These are phyloP conservation scores for Sphaerobolus stellatus DNA, from an alignment of 1,284 basidiomycete genomes.

Conservation along the genomic window DNA sequence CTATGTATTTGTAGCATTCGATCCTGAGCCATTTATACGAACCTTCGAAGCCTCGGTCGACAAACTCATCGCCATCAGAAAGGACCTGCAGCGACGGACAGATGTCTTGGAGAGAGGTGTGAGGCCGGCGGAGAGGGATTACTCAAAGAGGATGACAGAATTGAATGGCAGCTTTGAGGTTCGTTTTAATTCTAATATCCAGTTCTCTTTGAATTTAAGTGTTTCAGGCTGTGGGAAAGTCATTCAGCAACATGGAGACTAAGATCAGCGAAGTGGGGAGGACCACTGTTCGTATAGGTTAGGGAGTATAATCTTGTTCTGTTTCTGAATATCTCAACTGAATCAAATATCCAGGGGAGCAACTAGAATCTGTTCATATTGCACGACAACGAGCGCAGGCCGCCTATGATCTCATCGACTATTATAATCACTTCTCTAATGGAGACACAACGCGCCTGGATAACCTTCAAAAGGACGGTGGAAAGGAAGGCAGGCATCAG, in stretches of 20 bases:
- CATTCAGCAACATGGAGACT: slow-evolving; percentile 82
- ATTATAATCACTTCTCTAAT: slow-evolving; percentile 90
- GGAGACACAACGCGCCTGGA: slow-evolving; percentile 82
- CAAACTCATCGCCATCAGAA: slow-evolving; percentile 78
- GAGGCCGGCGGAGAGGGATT: slow-evolving; percentile 87
- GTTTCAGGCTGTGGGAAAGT: slow-evolving; percentile 72
- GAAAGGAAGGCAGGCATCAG: slow-evolving; percentile 82
- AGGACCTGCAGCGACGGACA: slow-evolving; percentile 85
- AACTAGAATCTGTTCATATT: slow-evolving; percentile 92
- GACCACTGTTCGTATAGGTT: slow-evolving; percentile 92
- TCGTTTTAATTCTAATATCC: slow-evolving; percentile 21
- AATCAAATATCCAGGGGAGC: slow-evolving; percentile 64
- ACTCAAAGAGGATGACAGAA: slow-evolving; percentile 90
- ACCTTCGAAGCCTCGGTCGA: slow-evolving; percentile 92
- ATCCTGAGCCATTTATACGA: slow-evolving; percentile 89
- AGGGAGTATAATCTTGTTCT: slow-evolving; percentile 22
- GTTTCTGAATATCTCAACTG: neutral
- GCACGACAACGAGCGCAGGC: slow-evolving; percentile 92
- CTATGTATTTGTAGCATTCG: slow-evolving; percentile 65
- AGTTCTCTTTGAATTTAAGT: slow-evolving; percentile 4
- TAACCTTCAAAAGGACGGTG: slow-evolving; percentile 74
- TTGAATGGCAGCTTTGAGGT: slow-evolving; percentile 93
- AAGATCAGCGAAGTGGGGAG: slow-evolving; percentile 93
- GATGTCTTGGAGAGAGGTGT: slow-evolving; percentile 93
- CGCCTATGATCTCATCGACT: slow-evolving; percentile 92